These are phyloP conservation scores for Colletotrichum sp. DNA, from an alignment of 2,329 filamentous ascomycete genomes.

Conservation along the genomic window DNA sequence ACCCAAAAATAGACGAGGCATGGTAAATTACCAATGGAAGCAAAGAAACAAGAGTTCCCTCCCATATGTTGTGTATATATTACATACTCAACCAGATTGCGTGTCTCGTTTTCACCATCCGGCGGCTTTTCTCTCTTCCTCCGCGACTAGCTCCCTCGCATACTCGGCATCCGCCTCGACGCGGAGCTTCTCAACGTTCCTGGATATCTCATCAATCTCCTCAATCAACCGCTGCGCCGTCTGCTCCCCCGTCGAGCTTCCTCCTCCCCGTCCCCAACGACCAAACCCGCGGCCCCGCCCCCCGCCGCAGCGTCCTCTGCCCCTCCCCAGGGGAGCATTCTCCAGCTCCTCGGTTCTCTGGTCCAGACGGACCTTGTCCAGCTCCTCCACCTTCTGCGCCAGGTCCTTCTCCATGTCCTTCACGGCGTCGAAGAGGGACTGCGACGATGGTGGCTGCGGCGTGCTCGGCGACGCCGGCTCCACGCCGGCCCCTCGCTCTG, in stretches of 20 bases:
- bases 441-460: not conserved
- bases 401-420: not conserved
- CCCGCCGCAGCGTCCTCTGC: not conserved
- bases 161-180: slow-evolving; percentile 53
- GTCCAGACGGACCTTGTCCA: slow-evolving; percentile 7
- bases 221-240: slow-evolving; percentile 31
- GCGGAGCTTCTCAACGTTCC: slow-evolving; percentile 40
- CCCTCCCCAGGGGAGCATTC: not conserved
- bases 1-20: slow-evolving; percentile 4
- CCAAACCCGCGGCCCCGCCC: not conserved
- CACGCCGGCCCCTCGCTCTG: not conserved
- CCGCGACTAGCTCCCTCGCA: slow-evolving; percentile 44
- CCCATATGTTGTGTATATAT: not conserved
- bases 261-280: not conserved
- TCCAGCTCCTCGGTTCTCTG: slow-evolving; percentile 6
- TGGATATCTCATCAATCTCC: slow-evolving; percentile 43
- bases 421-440: slow-evolving; percentile 1
- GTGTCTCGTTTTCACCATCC: not conserved
- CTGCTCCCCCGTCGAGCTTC: not conserved
- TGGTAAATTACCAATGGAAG: not conserved
- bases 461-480: not conserved
- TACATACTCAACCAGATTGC: not conserved
- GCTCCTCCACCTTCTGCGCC: slow-evolving; percentile 11
- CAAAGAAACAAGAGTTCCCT: not conserved
- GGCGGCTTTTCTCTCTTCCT: slow-evolving; percentile 23